A percentile compares a stretch with the other conserved stretches of the same genome.
phyloP scores from a whole-genome alignment of 176 grass and related monocot genomes.

The Thalia dealbata region DNA sequence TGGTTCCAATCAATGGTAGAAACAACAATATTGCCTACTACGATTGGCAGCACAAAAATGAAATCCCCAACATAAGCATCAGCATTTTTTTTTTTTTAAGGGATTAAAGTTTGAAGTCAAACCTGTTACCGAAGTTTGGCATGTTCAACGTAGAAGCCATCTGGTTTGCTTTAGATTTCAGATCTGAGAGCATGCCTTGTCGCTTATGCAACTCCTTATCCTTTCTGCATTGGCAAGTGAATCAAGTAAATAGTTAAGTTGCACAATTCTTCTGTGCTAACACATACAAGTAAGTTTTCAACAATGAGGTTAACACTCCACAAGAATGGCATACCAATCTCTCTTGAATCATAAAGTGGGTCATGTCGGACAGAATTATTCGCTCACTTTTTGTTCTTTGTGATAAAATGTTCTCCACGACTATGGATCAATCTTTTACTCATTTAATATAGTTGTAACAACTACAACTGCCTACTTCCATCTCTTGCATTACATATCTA shows the following conservation, averaged over 20 bases:
- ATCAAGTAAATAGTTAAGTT: background rate
- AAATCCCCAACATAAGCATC: background rate
- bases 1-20: background rate
- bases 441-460: no score
- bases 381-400: no score
- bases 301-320: no score
- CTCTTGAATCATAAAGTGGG: no score
- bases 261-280: no score
- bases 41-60: background rate
- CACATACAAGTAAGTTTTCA: no score
- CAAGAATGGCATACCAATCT: no score
- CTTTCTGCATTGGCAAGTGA: slow-evolving; percentile 27
- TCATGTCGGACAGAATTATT: no score
- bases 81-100: background rate
- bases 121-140: slow-evolving; percentile 47
- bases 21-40: background rate
- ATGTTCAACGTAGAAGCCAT: slow-evolving; percentile 31
- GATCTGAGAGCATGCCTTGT: slow-evolving; percentile 41
- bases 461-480: no score
- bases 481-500: no score
- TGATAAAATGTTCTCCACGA: no score
- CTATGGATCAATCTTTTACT: no score
- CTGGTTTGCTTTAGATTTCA: slow-evolving; percentile 47
- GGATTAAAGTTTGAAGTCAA: background rate
- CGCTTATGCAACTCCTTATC: slow-evolving; percentile 52